These are phyloP conservation scores for Phialophora chinensis DNA, from an alignment of 2,329 filamentous ascomycete genomes.

Conservation along the genomic window DNA sequence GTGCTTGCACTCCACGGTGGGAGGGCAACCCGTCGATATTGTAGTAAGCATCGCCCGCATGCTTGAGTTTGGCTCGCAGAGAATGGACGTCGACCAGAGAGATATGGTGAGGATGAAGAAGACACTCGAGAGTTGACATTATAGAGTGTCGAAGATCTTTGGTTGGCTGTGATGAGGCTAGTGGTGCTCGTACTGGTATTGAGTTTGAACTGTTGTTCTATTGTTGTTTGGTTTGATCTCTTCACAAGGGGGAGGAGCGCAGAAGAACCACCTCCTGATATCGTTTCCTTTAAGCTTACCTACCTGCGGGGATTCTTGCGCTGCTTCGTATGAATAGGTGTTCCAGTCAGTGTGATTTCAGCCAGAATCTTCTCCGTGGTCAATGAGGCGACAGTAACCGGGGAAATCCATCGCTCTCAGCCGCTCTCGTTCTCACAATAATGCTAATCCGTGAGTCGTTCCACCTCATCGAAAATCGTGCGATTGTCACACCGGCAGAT, in stretches of 20 bases:
- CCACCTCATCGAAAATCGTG: neutral
- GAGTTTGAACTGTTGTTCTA: neutral
- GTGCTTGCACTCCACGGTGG: slow-evolving; percentile 22
- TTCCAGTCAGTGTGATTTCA: neutral
- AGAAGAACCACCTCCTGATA: neutral
- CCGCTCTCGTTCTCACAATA: neutral
- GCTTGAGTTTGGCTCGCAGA: slow-evolving; percentile 24
- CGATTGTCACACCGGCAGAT: slow-evolving; percentile 2
- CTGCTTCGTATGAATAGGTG: neutral
- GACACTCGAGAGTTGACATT: slow-evolving; percentile 18
- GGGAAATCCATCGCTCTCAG: neutral
- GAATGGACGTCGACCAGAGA: slow-evolving; percentile 27
- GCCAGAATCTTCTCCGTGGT: neutral
- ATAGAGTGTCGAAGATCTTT: neutral
- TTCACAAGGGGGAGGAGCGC: neutral
- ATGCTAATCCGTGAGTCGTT: neutral
- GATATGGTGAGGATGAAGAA: slow-evolving; percentile 25
- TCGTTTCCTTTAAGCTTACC: neutral
- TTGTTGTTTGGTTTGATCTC: neutral
- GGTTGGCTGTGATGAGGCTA: neutral
- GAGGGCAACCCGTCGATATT: slow-evolving; percentile 28
- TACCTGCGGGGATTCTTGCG: neutral
- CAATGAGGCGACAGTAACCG: neutral
- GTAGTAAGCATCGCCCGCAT: slow-evolving; percentile 24
- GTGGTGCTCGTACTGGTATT: neutral